phyloP scores from a whole-genome alignment of 345 rosid genomes.

The Lumnitzera racemosa region DNA sequence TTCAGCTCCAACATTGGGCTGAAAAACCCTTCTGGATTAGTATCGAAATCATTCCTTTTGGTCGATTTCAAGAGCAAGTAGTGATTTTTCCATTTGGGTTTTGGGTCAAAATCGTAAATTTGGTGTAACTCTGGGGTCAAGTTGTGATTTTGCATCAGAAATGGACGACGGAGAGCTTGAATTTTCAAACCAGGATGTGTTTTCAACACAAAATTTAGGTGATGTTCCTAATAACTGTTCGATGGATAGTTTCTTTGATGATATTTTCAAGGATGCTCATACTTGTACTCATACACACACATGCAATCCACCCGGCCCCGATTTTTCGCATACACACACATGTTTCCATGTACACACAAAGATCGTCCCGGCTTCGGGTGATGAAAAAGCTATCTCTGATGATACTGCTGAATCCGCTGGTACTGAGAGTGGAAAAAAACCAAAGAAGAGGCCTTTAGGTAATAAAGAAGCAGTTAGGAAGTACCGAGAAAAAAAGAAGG shows the following conservation, averaged over 20 bases:
- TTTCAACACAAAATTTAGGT: conserved; percentile 43
- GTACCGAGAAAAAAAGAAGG: conserved; percentile 97
- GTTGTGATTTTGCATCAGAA: neutral
- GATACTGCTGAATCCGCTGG: conserved; percentile 64
- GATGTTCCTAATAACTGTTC: conserved; percentile 63
- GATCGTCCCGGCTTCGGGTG: conserved; percentile 48
- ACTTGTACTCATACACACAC: conserved; percentile 95
- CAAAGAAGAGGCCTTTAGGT: conserved; percentile 71
- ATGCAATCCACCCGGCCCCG: conserved; percentile 91
- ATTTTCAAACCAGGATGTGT: conserved; percentile 70
- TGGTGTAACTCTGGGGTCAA: too few species aligned
- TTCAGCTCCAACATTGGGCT: too few species aligned
- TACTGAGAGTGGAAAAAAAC: conserved; percentile 26
- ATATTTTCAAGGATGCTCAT: conserved; percentile 50
- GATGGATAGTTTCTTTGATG: conserved; percentile 33
- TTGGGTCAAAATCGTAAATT: too few species aligned
- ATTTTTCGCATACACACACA: conserved; percentile 78
- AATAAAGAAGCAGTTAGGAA: conserved; percentile 90
- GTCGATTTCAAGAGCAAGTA: too few species aligned
- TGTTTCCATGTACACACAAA: conserved; percentile 93
- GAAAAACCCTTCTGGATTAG: too few species aligned
- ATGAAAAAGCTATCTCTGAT: conserved; percentile 60
- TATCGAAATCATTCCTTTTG: too few species aligned
- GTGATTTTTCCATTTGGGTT: too few species aligned
- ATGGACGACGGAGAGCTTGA: conserved; percentile 98